Evolutionary conservation across 441 rosid species (phyloP).

Genomic region (Gossypium gossypioides): DNA sequence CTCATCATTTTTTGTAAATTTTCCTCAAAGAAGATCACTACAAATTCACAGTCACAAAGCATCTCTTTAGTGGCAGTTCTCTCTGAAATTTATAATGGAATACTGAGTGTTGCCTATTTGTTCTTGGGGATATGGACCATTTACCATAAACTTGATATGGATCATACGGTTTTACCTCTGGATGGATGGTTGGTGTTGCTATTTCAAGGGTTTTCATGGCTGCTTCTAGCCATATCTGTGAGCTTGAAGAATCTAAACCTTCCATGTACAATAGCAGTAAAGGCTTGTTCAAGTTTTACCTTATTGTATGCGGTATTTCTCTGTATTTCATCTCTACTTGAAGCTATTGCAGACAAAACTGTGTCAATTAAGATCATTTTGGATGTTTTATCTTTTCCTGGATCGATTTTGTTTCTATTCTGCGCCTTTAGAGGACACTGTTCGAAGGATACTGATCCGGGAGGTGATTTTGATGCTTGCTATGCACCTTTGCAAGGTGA

Average conservation of each 20-base stretch:
- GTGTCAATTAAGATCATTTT: slow-evolving; percentile 12
- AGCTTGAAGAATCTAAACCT: slow-evolving; percentile 16
- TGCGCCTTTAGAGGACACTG: slow-evolving; percentile 12
- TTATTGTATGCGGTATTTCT: slow-evolving; percentile 30
- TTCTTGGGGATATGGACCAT: slow-evolving; percentile 25
- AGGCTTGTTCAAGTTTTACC: slow-evolving; percentile 16
- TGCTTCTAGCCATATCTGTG: slow-evolving; percentile 15
- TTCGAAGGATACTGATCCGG: not conserved
- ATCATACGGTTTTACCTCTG: slow-evolving; percentile 20
- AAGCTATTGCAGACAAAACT: slow-evolving; percentile 14
- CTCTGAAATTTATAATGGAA: slow-evolving; percentile 22
- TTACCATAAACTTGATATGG: slow-evolving; percentile 6
- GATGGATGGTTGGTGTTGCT: slow-evolving; percentile 25
- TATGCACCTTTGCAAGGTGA: slow-evolving; percentile 29
- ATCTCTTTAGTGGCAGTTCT: slow-evolving; percentile 1
- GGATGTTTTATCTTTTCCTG: slow-evolving; percentile 22
- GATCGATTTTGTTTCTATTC: slow-evolving; percentile 23
- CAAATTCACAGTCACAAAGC: not conserved
- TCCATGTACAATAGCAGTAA: slow-evolving; percentile 11
- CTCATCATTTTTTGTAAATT: slow-evolving; percentile 16
- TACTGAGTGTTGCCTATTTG: slow-evolving; percentile 27
- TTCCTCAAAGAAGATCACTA: slow-evolving; percentile 4
- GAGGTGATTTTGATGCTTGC: slow-evolving; percentile 1
- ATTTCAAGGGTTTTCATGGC: slow-evolving; percentile 36
- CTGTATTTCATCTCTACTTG: slow-evolving; percentile 21